Percentiles rank a stretch among this genome's conserved stretches.
Conservation (phyloP, 2,329 filamentous ascomycete species). For the Dichotomopilus funicola region DNA sequence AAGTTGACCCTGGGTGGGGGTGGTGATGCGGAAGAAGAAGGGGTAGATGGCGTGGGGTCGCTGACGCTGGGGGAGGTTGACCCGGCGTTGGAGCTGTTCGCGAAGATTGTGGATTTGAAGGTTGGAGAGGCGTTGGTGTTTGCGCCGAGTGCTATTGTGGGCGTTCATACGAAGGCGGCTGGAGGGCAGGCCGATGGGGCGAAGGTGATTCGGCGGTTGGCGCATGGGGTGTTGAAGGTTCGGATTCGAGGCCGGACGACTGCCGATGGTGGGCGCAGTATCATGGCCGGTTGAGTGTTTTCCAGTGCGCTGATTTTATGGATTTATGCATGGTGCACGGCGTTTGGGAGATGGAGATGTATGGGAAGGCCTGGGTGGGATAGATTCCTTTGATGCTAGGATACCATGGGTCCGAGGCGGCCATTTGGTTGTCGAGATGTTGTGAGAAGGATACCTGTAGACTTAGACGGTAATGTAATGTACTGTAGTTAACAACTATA, state of each 20-base stretch:
- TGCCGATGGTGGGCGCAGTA: slow-evolving; percentile 38
- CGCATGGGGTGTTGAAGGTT: slow-evolving; percentile 35
- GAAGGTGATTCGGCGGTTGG: slow-evolving; percentile 27
- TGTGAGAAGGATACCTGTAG: background rate
- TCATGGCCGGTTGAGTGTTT: slow-evolving; percentile 33
- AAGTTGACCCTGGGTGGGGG: background rate
- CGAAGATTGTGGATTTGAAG: slow-evolving; percentile 36
- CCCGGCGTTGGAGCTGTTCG: slow-evolving; percentile 32
- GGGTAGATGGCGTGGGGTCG: background rate
- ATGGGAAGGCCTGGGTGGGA: background rate
- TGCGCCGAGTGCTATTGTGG: slow-evolving; percentile 37
- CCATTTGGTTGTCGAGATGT: background rate
- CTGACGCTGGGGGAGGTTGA: slow-evolving; percentile 20
- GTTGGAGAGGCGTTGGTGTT: slow-evolving; percentile 44
- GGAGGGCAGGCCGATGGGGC: background rate
- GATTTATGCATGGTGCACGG: background rate
- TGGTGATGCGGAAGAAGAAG: slow-evolving; percentile 4
- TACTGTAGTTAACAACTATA: too few species aligned
- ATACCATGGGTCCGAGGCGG: background rate
- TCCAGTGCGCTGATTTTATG: background rate
- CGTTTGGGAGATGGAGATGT: background rate
- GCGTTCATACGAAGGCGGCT: slow-evolving; percentile 22
- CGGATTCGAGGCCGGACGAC: slow-evolving; percentile 38
- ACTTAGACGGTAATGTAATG: too few species aligned
- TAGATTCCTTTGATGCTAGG: background rate